Percentiles rank a stretch among this genome's conserved stretches.
These are phyloP conservation scores for Inonotus hispidus DNA, from an alignment of 1,284 basidiomycete species.

Conservation along the genomic window DNA sequence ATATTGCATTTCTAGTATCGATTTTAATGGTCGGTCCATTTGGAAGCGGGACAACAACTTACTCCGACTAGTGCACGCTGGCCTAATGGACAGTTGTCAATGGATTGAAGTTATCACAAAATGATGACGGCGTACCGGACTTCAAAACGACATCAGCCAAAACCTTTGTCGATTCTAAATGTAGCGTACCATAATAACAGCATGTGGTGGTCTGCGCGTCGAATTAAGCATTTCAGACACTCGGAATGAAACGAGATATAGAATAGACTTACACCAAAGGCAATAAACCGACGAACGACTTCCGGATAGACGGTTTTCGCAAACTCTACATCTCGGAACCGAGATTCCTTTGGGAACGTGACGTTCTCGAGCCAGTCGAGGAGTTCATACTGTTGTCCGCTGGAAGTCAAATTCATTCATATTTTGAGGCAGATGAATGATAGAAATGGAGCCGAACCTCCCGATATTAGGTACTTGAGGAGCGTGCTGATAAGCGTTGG, in stretches of 20 bases:
- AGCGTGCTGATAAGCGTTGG: conserved; percentile 56
- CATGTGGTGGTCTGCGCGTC: conserved; percentile 80
- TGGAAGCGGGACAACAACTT: conserved; percentile 26
- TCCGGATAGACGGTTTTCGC: conserved; percentile 67
- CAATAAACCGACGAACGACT: conserved; percentile 73
- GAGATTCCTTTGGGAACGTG: conserved; percentile 88
- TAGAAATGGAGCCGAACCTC: conserved; percentile 38
- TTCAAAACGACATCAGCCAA: conserved; percentile 73
- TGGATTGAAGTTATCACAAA: background rate
- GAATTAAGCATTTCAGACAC: background rate
- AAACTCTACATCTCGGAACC: conserved; percentile 69
- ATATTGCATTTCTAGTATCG: conserved; percentile 84
- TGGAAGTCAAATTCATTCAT: conserved; percentile 26
- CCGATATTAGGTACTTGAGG: conserved; percentile 86
- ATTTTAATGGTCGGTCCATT: conserved; percentile 7
- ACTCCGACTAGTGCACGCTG: conserved; percentile 87
- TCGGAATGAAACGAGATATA: background rate
- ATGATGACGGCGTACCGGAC: conserved; percentile 41
- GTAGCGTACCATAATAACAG: conserved; percentile 87
- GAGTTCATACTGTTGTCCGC: conserved; percentile 78
- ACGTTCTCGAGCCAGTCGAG: conserved; percentile 85
- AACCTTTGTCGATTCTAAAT: conserved; percentile 75
- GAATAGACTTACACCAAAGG: conserved; percentile 61
- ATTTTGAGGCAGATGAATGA: background rate
- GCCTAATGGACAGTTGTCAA: conserved; percentile 38